Evolutionary conservation across 345 rosid species (phyloP).

Genomic region (Rubroshorea leprosula): DNA sequence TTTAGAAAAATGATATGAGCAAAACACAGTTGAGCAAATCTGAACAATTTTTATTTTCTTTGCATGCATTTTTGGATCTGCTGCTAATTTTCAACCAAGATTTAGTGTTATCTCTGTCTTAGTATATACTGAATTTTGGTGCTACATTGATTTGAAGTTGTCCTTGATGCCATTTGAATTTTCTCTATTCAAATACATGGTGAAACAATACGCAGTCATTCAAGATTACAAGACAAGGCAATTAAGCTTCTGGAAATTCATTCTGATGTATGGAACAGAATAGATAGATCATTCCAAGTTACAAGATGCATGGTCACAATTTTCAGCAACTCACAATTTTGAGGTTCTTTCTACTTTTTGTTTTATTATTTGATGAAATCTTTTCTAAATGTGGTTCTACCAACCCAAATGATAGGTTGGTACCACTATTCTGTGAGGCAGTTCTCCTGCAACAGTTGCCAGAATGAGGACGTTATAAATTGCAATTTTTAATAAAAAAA

Average conservation of each 20-base stretch:
- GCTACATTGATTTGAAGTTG: too few species aligned
- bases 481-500: too few species aligned
- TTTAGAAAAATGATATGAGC: too few species aligned
- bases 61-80: not conserved
- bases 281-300: constrained; percentile 81
- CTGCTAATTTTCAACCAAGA: not conserved
- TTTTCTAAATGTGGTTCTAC: not conserved
- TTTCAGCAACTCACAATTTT: constrained; percentile 89
- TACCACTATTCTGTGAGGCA: too few species aligned
- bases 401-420: too few species aligned
- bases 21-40: not conserved
- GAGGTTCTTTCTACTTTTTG: constrained; percentile 8
- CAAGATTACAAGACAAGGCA: constrained; percentile 63
- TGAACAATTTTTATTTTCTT: not conserved
- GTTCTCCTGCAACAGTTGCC: too few species aligned
- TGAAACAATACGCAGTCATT: constrained; percentile 65
- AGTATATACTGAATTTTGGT: too few species aligned
- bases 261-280: constrained; percentile 66
- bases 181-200: constrained; percentile 68
- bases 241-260: constrained; percentile 66
- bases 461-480: too few species aligned
- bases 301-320: constrained; percentile 86
- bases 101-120: not conserved
- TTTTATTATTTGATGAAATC: not conserved
- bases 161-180: too few species aligned